These are phyloP conservation scores for Leccinum variicolor DNA, from an alignment of 768 basidiomycete species.

Conservation along the genomic window DNA sequence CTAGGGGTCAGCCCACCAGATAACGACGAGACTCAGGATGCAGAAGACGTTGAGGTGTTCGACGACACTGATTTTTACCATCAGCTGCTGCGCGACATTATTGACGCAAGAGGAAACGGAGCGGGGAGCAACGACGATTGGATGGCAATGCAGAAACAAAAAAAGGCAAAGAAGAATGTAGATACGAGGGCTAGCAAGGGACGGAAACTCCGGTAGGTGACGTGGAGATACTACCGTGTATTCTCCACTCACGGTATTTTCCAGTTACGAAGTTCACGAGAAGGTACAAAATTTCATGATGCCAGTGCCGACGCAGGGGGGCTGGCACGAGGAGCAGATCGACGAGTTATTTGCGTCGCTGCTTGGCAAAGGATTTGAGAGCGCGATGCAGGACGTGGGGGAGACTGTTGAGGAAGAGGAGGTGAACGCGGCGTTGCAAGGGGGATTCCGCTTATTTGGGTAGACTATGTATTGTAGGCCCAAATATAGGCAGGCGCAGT, in stretches of 20 bases:
- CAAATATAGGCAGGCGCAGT: slow-evolving; percentile 24
- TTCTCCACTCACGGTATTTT: slow-evolving; percentile 2
- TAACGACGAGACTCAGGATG: slow-evolving; percentile 34
- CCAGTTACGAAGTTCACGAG: slow-evolving; percentile 89
- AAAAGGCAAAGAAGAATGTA: slow-evolving; percentile 80
- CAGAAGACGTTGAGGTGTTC: slow-evolving; percentile 52
- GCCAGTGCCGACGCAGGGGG: slow-evolving; percentile 61
- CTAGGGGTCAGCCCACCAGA: slow-evolving; percentile 34
- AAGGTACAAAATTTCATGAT: slow-evolving; percentile 98
- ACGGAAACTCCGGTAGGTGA: slow-evolving; percentile 74
- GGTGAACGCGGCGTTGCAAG: slow-evolving; percentile 33
- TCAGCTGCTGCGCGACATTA: slow-evolving; percentile 85
- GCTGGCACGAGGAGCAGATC: slow-evolving; percentile 95
- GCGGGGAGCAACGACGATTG: slow-evolving; percentile 53
- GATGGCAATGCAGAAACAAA: slow-evolving; percentile 62
- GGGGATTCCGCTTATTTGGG: slow-evolving; percentile 60
- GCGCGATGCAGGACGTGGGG: slow-evolving; percentile 25
- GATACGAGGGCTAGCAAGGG: slow-evolving; percentile 97
- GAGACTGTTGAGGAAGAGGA: slow-evolving; percentile 29
- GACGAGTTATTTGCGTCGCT: slow-evolving; percentile 92
- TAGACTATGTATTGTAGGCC: slow-evolving; percentile 29
- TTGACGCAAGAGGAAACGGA: slow-evolving; percentile 58
- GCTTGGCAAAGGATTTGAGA: slow-evolving; percentile 70
- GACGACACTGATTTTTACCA: slow-evolving; percentile 96
- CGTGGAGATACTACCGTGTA: neutral